Evolutionary conservation across 306 rosid genomes (phyloP).

Genomic region (Fragaria nilgerrensis): DNA sequence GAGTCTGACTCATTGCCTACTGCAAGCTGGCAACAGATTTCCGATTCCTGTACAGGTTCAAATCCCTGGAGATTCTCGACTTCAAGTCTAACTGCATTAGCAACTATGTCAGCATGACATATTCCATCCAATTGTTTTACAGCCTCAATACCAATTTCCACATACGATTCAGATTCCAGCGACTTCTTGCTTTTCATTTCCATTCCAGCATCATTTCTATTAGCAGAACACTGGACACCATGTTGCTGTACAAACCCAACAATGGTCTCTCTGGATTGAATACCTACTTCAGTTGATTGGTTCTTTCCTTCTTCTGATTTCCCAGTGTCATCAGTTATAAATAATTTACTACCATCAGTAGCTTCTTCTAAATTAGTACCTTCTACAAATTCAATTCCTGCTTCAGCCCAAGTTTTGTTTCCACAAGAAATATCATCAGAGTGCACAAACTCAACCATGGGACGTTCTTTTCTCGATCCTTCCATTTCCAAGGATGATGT

Average conservation of each 20-base stretch:
- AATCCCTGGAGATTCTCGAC: conserved; percentile 7
- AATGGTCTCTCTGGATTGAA: conserved; percentile 22
- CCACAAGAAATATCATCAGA: conserved; percentile 18
- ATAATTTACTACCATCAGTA: conserved; percentile 21
- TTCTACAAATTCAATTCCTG: conserved; percentile 30
- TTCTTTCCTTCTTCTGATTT: conserved; percentile 26
- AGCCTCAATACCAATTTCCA: background rate
- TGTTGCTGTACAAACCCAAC: background rate
- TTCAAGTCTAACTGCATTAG: background rate
- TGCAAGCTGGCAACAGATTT: conserved; percentile 11
- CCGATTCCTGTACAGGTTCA: conserved; percentile 5
- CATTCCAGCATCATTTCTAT: background rate
- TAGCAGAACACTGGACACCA: background rate
- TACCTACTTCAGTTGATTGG: conserved; percentile 24
- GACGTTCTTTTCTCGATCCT: conserved; percentile 22
- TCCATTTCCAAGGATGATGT: conserved; percentile 27
- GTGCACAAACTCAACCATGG: conserved; percentile 26
- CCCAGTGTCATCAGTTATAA: conserved; percentile 11
- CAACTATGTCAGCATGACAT: background rate
- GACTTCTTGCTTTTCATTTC: background rate
- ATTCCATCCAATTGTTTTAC: conserved; percentile 1
- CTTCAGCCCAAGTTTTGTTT: conserved; percentile 22
- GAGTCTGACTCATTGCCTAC: background rate
- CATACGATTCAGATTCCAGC: background rate
- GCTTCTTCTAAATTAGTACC: conserved; percentile 23